Evolutionary conservation across 2,329 filamentous ascomycete genomes (phyloP).

Genomic region (Trichoderma semiorbis): DNA sequence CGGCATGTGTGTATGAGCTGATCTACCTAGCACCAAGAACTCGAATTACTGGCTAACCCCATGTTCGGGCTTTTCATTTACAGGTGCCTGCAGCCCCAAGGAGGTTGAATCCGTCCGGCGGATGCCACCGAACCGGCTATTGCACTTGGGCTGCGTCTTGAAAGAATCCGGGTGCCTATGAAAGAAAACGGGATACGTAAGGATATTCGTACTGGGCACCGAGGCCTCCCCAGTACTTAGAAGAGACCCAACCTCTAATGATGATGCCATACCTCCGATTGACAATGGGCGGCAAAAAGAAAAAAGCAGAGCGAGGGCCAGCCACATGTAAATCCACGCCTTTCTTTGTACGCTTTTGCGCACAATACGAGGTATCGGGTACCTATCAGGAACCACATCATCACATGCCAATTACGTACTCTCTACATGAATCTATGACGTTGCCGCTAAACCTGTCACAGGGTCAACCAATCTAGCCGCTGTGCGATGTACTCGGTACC

Average conservation of each 20-base stretch:
- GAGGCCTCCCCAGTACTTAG: not conserved
- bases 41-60: not conserved
- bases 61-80: not conserved
- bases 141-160: not conserved
- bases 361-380: not conserved
- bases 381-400: not conserved
- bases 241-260: not conserved
- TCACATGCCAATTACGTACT: conserved; percentile 11
- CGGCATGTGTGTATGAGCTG: not conserved
- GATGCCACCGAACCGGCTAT: not conserved
- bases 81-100: not conserved
- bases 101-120: not conserved
- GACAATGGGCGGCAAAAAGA: not conserved
- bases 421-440: conserved; percentile 8
- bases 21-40: not conserved
- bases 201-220: not conserved
- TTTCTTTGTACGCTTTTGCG: not conserved
- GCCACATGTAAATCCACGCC: conserved; percentile 8
- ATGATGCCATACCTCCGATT: not conserved
- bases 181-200: not conserved
- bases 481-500: not conserved
- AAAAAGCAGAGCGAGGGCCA: not conserved
- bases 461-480: not conserved
- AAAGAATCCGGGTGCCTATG: not conserved
- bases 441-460: conserved; percentile 1